phyloP scores from a whole-genome alignment of 352 stramenopile genomes.

The Globisporangium alternatum region DNA sequence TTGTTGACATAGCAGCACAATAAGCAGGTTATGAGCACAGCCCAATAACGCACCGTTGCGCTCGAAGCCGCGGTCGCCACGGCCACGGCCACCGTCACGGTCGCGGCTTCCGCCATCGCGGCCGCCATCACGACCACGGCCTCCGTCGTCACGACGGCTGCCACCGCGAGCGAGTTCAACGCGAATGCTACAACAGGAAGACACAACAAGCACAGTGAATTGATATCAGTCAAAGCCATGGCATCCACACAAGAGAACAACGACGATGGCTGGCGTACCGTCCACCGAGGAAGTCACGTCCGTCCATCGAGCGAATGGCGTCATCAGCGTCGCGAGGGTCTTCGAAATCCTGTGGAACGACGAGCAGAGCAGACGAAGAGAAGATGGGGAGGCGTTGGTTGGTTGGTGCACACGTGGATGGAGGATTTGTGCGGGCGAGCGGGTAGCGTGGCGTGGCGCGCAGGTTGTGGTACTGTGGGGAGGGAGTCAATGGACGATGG shows the following conservation, averaged over 20 bases:
- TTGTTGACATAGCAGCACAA: neutral
- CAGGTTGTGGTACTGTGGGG: slow-evolving; percentile 2
- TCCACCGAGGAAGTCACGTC: slow-evolving; percentile 82
- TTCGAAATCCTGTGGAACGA: slow-evolving; percentile 84
- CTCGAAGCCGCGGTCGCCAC: slow-evolving; percentile 49
- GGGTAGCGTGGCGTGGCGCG: slow-evolving; percentile 2
- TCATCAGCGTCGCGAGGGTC: slow-evolving; percentile 86
- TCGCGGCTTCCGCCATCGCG: slow-evolving; percentile 28
- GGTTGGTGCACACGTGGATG: slow-evolving; percentile 28
- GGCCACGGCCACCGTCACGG: slow-evolving; percentile 29
- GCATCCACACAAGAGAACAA: neutral
- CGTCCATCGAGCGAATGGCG: slow-evolving; percentile 84
- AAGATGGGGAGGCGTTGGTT: slow-evolving; percentile 40
- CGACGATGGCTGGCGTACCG: slow-evolving; percentile 32
- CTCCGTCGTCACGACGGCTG: slow-evolving; percentile 54
- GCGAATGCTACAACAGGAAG: slow-evolving; percentile 46
- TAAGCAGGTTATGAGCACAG: neutral
- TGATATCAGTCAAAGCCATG: neutral
- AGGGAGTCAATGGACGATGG: slow-evolving; percentile 30
- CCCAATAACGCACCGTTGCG: slow-evolving; percentile 41
- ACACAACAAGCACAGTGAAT: slow-evolving; percentile 1
- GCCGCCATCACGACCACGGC: slow-evolving; percentile 34
- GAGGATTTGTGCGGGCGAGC: slow-evolving; percentile 22
- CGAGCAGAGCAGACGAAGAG: slow-evolving; percentile 46
- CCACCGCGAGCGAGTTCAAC: slow-evolving; percentile 80